Conservation (phyloP, 192 early-diverging fungal genomes). For the Umbelopsis sp. region DNA sequence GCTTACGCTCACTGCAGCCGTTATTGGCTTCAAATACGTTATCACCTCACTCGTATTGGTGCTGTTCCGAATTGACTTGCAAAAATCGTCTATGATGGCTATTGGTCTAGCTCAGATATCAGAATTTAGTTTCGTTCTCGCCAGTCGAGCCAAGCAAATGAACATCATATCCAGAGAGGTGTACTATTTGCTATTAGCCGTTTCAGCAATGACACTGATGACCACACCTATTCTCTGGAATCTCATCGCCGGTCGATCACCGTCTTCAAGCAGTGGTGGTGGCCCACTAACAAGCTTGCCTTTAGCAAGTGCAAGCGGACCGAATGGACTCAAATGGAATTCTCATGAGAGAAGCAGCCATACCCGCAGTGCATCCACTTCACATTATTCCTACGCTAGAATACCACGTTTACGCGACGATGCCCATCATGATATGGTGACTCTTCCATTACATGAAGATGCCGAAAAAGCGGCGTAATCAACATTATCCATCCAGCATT, state of each 20-base stretch:
- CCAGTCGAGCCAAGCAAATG: slow-evolving; percentile 55
- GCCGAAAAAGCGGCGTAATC: slow-evolving; percentile 5
- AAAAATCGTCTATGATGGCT: slow-evolving; percentile 41
- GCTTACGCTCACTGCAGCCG: slow-evolving; percentile 43
- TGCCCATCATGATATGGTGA: neutral
- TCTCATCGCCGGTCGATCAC: slow-evolving; percentile 18
- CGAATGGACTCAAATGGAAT: neutral
- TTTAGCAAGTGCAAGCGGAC: neutral
- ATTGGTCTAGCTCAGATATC: slow-evolving; percentile 60
- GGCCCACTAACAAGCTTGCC: neutral
- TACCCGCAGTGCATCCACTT: neutral
- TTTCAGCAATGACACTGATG: slow-evolving; percentile 52
- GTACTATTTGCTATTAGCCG: slow-evolving; percentile 57
- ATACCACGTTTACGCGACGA: slow-evolving; percentile 6
- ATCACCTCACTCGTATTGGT: slow-evolving; percentile 40
- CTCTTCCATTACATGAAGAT: slow-evolving; percentile 4
- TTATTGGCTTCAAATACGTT: slow-evolving; percentile 54
- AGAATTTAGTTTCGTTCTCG: slow-evolving; percentile 63
- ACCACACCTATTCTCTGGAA: slow-evolving; percentile 59
- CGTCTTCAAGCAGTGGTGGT: neutral
- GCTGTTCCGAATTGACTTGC: slow-evolving; percentile 42
- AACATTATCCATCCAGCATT: neutral
- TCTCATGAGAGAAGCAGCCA: neutral
- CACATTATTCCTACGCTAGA: neutral
- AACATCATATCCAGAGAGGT: slow-evolving; percentile 54